Base-by-base conservation (phyloP, 176 grass and related monocot species). In the Elymus sibiricus region DNA sequence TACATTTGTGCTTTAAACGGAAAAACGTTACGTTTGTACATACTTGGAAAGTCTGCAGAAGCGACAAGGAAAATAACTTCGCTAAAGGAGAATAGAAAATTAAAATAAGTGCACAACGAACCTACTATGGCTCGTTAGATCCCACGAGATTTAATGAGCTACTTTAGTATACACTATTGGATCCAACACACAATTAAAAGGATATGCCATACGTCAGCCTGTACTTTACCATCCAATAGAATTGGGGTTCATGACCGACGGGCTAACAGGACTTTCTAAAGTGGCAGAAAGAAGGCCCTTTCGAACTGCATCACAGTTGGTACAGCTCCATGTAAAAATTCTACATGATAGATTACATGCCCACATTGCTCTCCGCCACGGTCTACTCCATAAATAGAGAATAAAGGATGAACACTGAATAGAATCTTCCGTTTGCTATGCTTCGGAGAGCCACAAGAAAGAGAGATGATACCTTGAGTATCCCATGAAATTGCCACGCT, bases 401-500 rank as follows among this genome's bases (percentile, higher is more conserved):
- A 73, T 22, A 27, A 10, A 28, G 42, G 59, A 21, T 65, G 71
- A 25, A 25, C 39, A 35, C 43, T 46, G 12, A 63, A 84, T 7
- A 62, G 25, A 63, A 84, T 34, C 7, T n/a, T 61, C n/a, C n/a
- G 12, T 46, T n/a, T 21, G 4, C n/a, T 83, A 39, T 22, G 68
- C 34, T 43, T 29, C 26, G 39, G 25, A 53, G 11, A 55, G 27
- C 26, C 76, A 70, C 39, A 51, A 90, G 56, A 73, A 0, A 40
- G 55, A 78, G 29, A 12, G 26, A 69, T 44, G 19, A 2, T 79
- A 90, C 89, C 89, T 90, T 68, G 3, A 22, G 85, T 79, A 61
- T 87, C 89, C 85, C 75, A 74, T 47, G 89, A 79, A 38, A 75
- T 67, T 47, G 16, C 80, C 32, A 67, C n/a, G 37, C 44, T 2